Evolutionary conservation across 768 basidiomycete species (phyloP).

Genomic region (Russula compacta): DNA sequence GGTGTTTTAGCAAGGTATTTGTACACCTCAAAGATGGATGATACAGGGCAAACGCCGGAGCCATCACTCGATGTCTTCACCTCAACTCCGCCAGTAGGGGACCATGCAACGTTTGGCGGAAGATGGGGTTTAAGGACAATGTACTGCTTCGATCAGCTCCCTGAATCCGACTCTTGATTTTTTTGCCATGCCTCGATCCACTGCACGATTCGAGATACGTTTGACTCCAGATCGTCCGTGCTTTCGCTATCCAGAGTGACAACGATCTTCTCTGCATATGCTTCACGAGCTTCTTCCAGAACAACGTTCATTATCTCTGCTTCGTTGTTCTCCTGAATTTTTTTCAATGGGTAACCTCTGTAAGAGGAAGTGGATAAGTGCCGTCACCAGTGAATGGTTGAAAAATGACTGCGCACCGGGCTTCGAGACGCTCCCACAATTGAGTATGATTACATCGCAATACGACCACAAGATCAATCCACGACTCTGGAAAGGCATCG

Average conservation of each 20-base stretch:
- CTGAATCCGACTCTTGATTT: conserved; percentile 21
- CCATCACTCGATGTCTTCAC: background rate
- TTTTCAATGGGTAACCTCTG: conserved; percentile 82
- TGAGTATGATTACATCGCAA: conserved; percentile 79
- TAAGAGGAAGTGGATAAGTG: background rate
- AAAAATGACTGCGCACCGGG: conserved; percentile 45
- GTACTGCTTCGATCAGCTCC: conserved; percentile 11
- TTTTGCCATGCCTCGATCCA: conserved; percentile 78
- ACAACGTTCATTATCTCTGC: conserved; percentile 97
- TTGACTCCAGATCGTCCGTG: conserved; percentile 74
- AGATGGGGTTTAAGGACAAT: background rate
- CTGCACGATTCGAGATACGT: conserved; percentile 75
- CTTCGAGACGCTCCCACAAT: conserved; percentile 87
- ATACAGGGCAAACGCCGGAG: background rate
- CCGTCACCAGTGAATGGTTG: background rate
- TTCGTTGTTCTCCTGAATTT: conserved; percentile 97
- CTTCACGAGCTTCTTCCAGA: conserved; percentile 76
- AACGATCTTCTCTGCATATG: conserved; percentile 79
- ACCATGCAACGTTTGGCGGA: background rate
- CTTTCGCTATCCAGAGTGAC: conserved; percentile 75
- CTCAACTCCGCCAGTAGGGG: background rate
- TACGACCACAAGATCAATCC: conserved; percentile 93
- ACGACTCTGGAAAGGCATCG: conserved; percentile 89
- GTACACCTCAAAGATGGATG: background rate
- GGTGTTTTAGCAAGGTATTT: background rate